These are phyloP conservation scores for Monosporascus sp. DNA, from an alignment of 2,329 filamentous ascomycete species.

Conservation along the genomic window DNA sequence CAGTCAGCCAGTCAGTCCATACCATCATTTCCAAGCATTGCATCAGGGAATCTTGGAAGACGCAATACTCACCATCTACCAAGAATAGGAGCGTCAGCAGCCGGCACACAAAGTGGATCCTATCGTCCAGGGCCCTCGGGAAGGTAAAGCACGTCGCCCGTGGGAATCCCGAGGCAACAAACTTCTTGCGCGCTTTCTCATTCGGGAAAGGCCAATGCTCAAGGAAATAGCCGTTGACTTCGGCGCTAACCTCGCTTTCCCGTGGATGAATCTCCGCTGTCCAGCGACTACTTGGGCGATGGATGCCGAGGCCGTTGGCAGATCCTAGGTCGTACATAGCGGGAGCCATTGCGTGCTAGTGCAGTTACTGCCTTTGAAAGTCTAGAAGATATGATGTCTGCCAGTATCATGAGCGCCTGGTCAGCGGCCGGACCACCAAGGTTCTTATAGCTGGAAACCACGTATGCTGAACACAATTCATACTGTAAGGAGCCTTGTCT, in stretches of 20 bases:
- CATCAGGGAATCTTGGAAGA: background rate
- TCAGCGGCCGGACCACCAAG: too few relatives aligned
- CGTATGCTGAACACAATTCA: too few relatives aligned
- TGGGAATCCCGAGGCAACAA: slow-evolving; percentile 27
- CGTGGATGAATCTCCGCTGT: slow-evolving; percentile 18
- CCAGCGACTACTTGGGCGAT: background rate
- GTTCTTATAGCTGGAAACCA: too few relatives aligned
- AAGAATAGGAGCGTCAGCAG: slow-evolving; percentile 36
- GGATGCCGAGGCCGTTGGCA: too few relatives aligned
- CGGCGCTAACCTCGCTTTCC: slow-evolving; percentile 18
- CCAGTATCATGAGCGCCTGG: too few relatives aligned
- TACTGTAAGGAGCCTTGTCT: too few relatives aligned
- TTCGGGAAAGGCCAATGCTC: slow-evolving; percentile 30
- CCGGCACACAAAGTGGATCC: slow-evolving; percentile 32
- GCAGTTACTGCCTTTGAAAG: too few relatives aligned
- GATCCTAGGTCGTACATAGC: too few relatives aligned
- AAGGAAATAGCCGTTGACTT: slow-evolving; percentile 33
- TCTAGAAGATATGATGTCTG: too few relatives aligned
- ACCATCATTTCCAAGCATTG: background rate
- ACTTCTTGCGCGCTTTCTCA: slow-evolving; percentile 25
- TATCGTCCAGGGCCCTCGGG: slow-evolving; percentile 29
- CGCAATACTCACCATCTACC: slow-evolving; percentile 30
- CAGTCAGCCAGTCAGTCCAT: slow-evolving; percentile 4
- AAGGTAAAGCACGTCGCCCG: slow-evolving; percentile 33
- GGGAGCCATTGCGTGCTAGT: too few relatives aligned